Base-by-base conservation (phyloP, 1,284 basidiomycete genomes). In the Macrocystidia cucumis region DNA sequence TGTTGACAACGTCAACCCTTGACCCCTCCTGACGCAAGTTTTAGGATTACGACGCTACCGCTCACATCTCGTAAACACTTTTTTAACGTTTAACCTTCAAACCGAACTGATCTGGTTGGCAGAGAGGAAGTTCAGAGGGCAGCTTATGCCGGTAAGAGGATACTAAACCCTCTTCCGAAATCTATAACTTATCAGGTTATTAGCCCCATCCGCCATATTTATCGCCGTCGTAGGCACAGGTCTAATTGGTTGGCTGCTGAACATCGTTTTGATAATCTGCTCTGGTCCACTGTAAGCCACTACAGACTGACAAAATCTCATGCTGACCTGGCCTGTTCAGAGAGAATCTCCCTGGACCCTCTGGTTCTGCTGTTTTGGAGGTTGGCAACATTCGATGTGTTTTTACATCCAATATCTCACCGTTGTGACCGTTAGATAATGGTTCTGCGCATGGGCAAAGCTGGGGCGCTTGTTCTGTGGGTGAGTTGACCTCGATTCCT, bases 41-140 rank as follows among this genome's bases (percentile, higher is more conserved):
- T 19, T 38, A 60, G 62, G 59, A 65, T 41, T 85, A 85, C 44
- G 81, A 84, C 48, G 79, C 77, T 3, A 84, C 79, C 4, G 90
- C 90, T 2, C 92, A 96, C 56, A 95, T 96, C 44, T 87, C 85
- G 78, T 82, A 59, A 45, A 78, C 62, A 26, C 22, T 25, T 12
- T 26, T 34, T 23, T 34, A 24, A 26, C 13, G 24, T 31, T 21
- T 24, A 30, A 12, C 41, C 21, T 36, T 38, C 21, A 25, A 18
- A 19, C 28, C 37, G 19, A 13, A 22, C 20, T 42, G 13, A 35
- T 14, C 22, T 16, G 13, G 17, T 20, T 32, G 19, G 14, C 9
- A 82, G 79, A 4, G 91, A 96, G 53, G 92, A 96, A 61, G 87
- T 96, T 22, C 79, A 77, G 50, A 74, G 86, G 33, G 91, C 92